Percentiles rank a stretch among this genome's conserved stretches.
Conservation (phyloP, 2,329 filamentous ascomycete species). For the Periconia sp. region DNA sequence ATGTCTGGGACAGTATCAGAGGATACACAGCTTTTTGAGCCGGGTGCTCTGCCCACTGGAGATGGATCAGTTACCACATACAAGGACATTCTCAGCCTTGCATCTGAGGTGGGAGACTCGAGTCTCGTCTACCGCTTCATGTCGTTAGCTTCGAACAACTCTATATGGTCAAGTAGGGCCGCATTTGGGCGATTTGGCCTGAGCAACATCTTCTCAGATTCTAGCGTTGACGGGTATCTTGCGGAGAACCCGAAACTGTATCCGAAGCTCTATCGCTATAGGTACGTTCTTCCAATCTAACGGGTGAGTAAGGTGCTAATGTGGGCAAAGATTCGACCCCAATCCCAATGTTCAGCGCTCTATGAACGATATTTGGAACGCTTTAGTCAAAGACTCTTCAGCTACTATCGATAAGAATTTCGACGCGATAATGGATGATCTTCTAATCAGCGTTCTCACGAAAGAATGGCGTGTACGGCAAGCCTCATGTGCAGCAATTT, state of each 20-base stretch:
- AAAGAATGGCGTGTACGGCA: slow-evolving; percentile 94
- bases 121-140: slow-evolving; percentile 98
- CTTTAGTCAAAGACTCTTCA: slow-evolving; percentile 87
- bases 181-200: slow-evolving; percentile 94
- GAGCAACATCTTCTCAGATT: slow-evolving; percentile 88
- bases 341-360: slow-evolving; percentile 91
- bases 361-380: slow-evolving; percentile 98
- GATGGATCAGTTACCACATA: slow-evolving; percentile 94
- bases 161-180: slow-evolving; percentile 95
- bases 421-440: slow-evolving; percentile 84
- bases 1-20: slow-evolving; percentile 78
- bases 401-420: slow-evolving; percentile 81
- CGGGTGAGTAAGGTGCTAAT: slow-evolving; percentile 17
- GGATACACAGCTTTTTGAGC: slow-evolving; percentile 92
- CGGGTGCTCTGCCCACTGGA: slow-evolving; percentile 85
- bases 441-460: slow-evolving; percentile 83
- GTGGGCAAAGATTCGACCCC: slow-evolving; percentile 73
- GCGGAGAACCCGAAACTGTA: slow-evolving; percentile 90
- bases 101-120: slow-evolving; percentile 95
- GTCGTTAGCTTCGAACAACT: slow-evolving; percentile 93
- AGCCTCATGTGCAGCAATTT: slow-evolving; percentile 88
- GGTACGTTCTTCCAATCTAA: slow-evolving; percentile 43
- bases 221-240: slow-evolving; percentile 70
- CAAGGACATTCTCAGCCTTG: slow-evolving; percentile 93
- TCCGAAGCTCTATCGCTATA: slow-evolving; percentile 90